Evolutionary conservation across 129 eudicot genomes (phyloP).

Genomic region (Arctium lappa): DNA sequence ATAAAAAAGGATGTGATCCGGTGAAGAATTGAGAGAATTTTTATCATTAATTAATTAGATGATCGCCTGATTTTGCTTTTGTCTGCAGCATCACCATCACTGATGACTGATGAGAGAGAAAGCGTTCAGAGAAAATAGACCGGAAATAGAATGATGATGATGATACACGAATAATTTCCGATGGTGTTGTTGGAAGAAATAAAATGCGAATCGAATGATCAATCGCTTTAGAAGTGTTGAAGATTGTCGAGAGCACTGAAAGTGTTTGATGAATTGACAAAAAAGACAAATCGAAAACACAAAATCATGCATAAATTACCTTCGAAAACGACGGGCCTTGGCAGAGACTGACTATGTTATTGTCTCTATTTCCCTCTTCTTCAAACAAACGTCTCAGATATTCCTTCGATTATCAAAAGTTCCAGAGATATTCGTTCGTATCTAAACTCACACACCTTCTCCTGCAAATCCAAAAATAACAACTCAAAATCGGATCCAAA

Average conservation of each 20-base stretch:
- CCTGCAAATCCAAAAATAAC: constrained; percentile 13
- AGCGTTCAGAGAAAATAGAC: constrained; percentile 1
- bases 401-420: not conserved
- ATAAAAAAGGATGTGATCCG: not conserved
- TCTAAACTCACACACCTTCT: constrained; percentile 1
- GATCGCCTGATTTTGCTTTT: constrained; percentile 20
- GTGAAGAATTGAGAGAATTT: not conserved
- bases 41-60: not conserved
- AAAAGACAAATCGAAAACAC: constrained; percentile 29
- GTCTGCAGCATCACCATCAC: constrained; percentile 32
- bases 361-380: constrained; percentile 18
- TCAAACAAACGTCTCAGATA: not conserved
- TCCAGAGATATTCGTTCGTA: constrained; percentile 21
- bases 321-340: constrained; percentile 44
- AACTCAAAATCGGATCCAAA: constrained; percentile 4
- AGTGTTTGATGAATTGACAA: constrained; percentile 28
- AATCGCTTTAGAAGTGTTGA: constrained; percentile 26
- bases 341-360: constrained; percentile 22
- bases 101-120: constrained; percentile 19
- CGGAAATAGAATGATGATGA: constrained; percentile 18
- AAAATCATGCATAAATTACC: constrained; percentile 21
- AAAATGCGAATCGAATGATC: constrained; percentile 19
- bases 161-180: constrained; percentile 10
- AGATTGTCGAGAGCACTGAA: constrained; percentile 31
- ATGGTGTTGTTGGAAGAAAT: not conserved